These are phyloP conservation scores for Rhododendron simsii DNA, from an alignment of 148 eudicot genomes.

Conservation along the genomic window DNA sequence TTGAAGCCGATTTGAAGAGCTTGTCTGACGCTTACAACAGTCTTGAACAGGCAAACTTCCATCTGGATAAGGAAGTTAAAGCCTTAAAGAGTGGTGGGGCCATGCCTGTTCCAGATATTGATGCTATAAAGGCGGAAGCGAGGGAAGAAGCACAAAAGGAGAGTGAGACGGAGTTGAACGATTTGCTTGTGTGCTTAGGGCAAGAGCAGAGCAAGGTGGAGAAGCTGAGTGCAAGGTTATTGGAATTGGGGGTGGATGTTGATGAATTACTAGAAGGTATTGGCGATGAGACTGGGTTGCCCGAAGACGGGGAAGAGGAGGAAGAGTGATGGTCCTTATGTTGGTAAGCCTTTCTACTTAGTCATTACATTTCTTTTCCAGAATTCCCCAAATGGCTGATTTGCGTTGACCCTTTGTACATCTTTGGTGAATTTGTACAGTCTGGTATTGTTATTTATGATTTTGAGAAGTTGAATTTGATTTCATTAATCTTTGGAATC, in stretches of 20 bases:
- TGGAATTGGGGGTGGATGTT: conserved; percentile 82
- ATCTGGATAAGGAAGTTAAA: conserved; percentile 57
- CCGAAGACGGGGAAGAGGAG: conserved; percentile 50
- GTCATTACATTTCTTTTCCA: not conserved
- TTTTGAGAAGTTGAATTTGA: conserved; percentile 1
- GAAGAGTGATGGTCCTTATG: conserved; percentile 22
- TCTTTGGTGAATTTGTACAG: conserved; percentile 6
- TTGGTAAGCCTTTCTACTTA: not conserved
- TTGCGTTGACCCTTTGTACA: not conserved
- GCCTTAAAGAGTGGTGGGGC: conserved; percentile 54
- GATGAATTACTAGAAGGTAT: conserved; percentile 82
- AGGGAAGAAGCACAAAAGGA: conserved; percentile 88
- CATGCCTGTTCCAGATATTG: conserved; percentile 41
- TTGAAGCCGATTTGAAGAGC: conserved; percentile 85
- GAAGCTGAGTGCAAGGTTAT: conserved; percentile 54
- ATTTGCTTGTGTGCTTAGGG: conserved; percentile 87
- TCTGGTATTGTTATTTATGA: conserved; percentile 5
- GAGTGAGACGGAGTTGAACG: conserved; percentile 79
- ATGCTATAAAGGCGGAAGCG: conserved; percentile 71
- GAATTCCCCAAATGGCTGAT: not conserved
- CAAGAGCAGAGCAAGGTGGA: conserved; percentile 98
- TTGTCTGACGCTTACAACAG: conserved; percentile 94
- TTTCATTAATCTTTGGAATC: not conserved
- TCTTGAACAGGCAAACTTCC: conserved; percentile 72
- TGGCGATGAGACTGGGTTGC: conserved; percentile 68